Conservation (phyloP, 148 eudicot genomes). For the Vaccinium myrtillus region DNA sequence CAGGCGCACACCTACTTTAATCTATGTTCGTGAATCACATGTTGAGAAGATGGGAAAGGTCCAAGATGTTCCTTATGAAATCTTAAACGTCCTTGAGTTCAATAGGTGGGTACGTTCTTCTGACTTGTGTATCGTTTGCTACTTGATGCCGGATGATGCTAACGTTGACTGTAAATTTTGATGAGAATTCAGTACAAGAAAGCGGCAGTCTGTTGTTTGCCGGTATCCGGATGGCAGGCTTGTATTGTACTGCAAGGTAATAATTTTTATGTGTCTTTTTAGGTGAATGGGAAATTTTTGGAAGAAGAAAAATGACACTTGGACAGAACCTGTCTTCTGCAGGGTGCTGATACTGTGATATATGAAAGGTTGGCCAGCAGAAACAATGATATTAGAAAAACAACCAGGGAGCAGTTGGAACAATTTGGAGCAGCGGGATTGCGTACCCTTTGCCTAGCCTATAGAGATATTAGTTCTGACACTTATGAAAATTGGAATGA, state of each 20-base stretch:
- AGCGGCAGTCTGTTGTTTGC: constrained; percentile 97
- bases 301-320: constrained; percentile 9
- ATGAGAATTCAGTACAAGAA: constrained; percentile 64
- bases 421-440: constrained; percentile 92
- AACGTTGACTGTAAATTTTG: constrained; percentile 25
- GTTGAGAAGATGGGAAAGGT: constrained; percentile 86
- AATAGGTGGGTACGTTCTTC: constrained; percentile 59
- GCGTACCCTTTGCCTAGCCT: constrained; percentile 94
- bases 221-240: constrained; percentile 92
- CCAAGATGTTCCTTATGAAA: constrained; percentile 81
- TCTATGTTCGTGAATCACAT: constrained; percentile 94
- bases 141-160: constrained; percentile 13
- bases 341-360: constrained; percentile 99
- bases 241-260: constrained; percentile 94
- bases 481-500: constrained; percentile 87
- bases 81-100: constrained; percentile 93
- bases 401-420: constrained; percentile 82
- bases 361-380: constrained; percentile 78
- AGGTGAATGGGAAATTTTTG: not conserved
- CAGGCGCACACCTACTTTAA: constrained; percentile 95
- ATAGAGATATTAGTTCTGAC: constrained; percentile 57
- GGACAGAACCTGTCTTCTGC: constrained; percentile 23
- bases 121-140: constrained; percentile 20
- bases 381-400: constrained; percentile 58
- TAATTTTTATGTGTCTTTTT: constrained; percentile 14